Conservation (phyloP, 2,329 filamentous ascomycete species). For the Emergomyces africanus region DNA sequence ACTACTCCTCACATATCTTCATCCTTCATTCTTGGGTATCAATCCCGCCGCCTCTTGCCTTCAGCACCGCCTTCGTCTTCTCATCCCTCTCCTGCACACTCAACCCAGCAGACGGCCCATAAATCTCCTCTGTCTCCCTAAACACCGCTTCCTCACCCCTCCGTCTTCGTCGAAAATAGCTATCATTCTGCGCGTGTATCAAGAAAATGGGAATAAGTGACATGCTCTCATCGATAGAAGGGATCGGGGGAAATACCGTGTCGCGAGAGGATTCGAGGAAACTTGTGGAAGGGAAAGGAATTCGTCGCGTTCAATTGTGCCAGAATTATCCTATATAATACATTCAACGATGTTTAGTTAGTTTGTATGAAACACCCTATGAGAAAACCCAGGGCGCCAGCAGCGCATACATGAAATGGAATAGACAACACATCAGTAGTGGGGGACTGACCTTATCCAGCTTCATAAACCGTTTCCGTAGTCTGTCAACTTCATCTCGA, state of each 20-base stretch:
- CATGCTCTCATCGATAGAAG: not conserved
- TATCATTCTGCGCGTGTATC: slow-evolving; percentile 61
- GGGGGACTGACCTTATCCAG: slow-evolving; percentile 64
- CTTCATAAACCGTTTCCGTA: slow-evolving; percentile 98
- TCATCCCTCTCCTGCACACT: no score
- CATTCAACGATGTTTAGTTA: not conserved
- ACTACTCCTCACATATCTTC: no score
- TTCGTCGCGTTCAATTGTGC: slow-evolving; percentile 96
- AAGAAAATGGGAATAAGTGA: not conserved
- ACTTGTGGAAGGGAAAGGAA: slow-evolving; percentile 96
- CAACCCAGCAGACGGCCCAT: slow-evolving; percentile 24
- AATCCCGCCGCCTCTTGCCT: no score
- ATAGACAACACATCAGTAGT: not conserved
- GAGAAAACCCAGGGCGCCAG: not conserved
- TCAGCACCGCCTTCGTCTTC: no score
- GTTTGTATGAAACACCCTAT: not conserved
- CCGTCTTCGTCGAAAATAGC: slow-evolving; percentile 99
- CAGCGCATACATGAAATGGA: not conserved
- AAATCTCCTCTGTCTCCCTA: slow-evolving; percentile 33
- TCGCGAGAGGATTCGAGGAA: slow-evolving; percentile 92
- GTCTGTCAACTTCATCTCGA: slow-evolving; percentile 87
- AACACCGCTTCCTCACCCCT: slow-evolving; percentile 57
- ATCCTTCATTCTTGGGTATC: no score
- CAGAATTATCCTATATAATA: slow-evolving; percentile 79
- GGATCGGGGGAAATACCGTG: slow-evolving; percentile 47